Base-by-base conservation (phyloP, 768 basidiomycete species). In the Pleurotus sapidus region DNA sequence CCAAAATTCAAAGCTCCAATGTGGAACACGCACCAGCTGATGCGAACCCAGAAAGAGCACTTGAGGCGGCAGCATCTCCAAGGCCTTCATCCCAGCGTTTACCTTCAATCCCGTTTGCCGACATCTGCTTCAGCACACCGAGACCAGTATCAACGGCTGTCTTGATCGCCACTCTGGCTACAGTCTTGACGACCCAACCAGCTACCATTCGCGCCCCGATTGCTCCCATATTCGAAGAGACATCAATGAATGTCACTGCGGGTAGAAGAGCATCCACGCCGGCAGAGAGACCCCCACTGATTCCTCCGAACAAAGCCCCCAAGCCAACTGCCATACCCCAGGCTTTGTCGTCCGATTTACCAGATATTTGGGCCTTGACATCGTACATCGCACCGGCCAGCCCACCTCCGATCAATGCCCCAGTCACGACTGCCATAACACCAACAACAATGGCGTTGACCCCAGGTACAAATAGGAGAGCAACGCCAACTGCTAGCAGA, bases 91-190 rank as follows among this genome's bases (percentile, higher is more conserved):
- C 51, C 51, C 51, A 54, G 2, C 51, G 51, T 25, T 54, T 54
- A 8, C 51, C 51, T n/a, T 54, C 51, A n/a, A 54, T 54, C 15
- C 51, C 51, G n/a, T 54, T 54, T 20, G 39, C 51, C 14, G 51
- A 20, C 37, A 54, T 54, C 23, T 42, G 51, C 37, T 42, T 54
- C 38, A 54, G n/a, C 4, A 54, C 51, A 11, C 51, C 51, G n/a
- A 54, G 18, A 12, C 51, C 51, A 14, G 37, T 54, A 8, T 39
- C 51, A 4, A 42, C 14, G 5, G 51, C 51, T 8, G 51, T 42
- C 27, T 42, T 54, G 20, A 54, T 42, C 11, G 37, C 51, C 24
- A 54, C 51, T 54, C 51, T 17, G 24, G 42, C 37, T 7, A 39
- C 51, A 3, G 51, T 54, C 11, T 39, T 37, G 24, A 42, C 23